phyloP scores from a whole-genome alignment of 495 filamentous ascomycete genomes.

The Penicillium atrosanguineum region DNA sequence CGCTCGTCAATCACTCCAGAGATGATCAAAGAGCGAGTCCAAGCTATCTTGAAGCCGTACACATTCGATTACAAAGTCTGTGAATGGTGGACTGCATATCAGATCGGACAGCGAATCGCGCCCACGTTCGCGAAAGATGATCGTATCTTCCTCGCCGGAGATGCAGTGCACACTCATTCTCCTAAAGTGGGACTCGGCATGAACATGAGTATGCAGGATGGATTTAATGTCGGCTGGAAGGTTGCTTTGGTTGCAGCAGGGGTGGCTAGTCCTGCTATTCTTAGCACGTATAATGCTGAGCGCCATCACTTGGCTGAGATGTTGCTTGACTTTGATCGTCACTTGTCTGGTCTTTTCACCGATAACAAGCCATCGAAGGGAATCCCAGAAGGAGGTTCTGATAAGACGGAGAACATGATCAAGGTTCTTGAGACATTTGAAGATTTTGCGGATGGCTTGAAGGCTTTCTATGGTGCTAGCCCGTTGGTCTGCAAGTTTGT shows the following conservation, averaged over 20 bases:
- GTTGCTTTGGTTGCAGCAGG: slow-evolving; percentile 64
- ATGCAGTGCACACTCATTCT: slow-evolving; percentile 79
- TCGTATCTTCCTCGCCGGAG: slow-evolving; percentile 74
- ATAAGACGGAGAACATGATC: slow-evolving; percentile 24
- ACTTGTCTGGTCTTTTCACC: slow-evolving; percentile 24
- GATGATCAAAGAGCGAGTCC: slow-evolving; percentile 56
- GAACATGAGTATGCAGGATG: slow-evolving; percentile 81
- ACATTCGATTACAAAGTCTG: slow-evolving; percentile 58
- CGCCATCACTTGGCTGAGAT: slow-evolving; percentile 67
- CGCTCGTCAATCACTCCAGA: slow-evolving; percentile 58
- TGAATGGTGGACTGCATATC: slow-evolving; percentile 57
- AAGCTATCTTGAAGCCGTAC: slow-evolving; percentile 60
- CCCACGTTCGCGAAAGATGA: slow-evolving; percentile 63
- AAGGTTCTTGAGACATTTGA: slow-evolving; percentile 24
- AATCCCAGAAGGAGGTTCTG: neutral
- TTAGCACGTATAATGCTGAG: slow-evolving; percentile 72
- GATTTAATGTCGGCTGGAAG: slow-evolving; percentile 80
- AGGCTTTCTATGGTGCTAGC: slow-evolving; percentile 34
- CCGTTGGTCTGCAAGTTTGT: slow-evolving; percentile 25
- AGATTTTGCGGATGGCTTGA: slow-evolving; percentile 38
- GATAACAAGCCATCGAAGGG: neutral
- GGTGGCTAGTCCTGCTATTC: slow-evolving; percentile 50
- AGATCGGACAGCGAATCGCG: slow-evolving; percentile 71
- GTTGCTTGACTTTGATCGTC: slow-evolving; percentile 65
- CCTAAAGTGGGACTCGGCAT: slow-evolving; percentile 85